These are phyloP conservation scores for Picochlorum sp. DNA, from an alignment of 139 green algal species.

Conservation along the genomic window DNA sequence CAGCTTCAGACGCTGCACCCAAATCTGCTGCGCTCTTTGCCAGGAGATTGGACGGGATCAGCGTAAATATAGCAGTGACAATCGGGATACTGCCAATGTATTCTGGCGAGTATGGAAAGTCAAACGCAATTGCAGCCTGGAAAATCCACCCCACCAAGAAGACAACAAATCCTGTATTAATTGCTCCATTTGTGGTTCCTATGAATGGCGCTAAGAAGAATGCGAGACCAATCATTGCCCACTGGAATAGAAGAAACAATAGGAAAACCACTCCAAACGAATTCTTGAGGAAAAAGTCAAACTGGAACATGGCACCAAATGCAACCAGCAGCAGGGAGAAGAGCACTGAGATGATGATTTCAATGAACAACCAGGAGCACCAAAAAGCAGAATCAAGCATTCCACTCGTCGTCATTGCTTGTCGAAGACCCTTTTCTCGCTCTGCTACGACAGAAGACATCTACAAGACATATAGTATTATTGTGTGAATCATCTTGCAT, in stretches of 20 bases:
- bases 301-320: conserved; percentile 76
- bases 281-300: conserved; percentile 87
- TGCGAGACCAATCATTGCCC: conserved; percentile 60
- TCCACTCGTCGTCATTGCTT: conserved; percentile 80
- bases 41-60: conserved; percentile 74
- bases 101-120: conserved; percentile 36
- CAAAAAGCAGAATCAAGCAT: conserved; percentile 84
- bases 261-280: conserved; percentile 71
- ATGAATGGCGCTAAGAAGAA: conserved; percentile 71
- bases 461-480: conserved; percentile 10
- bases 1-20: conserved; percentile 34
- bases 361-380: conserved; percentile 62
- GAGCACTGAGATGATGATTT: conserved; percentile 26
- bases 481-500: neutral
- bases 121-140: conserved; percentile 40
- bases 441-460: conserved; percentile 63
- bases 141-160: conserved; percentile 83
- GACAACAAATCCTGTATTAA: conserved; percentile 82
- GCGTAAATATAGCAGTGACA: conserved; percentile 57
- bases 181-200: conserved; percentile 25
- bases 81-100: conserved; percentile 30
- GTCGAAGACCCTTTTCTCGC: conserved; percentile 55
- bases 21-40: conserved; percentile 73
- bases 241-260: conserved; percentile 87
- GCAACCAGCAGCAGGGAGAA: conserved; percentile 65